Evolutionary conservation across 306 rosid genomes (phyloP), one percentile per base, ranked within the genome.

Genomic region (Canavalia ensiformis): DNA sequence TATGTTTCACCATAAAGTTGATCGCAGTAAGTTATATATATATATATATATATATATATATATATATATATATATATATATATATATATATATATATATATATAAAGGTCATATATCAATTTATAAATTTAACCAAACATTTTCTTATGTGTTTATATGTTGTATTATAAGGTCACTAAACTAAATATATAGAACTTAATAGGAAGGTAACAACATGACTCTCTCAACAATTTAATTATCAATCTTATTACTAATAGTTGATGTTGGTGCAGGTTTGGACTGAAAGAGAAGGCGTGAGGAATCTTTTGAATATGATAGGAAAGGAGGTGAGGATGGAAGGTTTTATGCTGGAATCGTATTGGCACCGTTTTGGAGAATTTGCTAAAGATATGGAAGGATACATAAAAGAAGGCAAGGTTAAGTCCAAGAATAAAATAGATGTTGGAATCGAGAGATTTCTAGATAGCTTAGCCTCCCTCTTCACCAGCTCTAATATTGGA

Each of bases 281-380:
- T 1, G 91, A 85, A 56, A 88, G 97, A 81, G 89, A 87, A 28
- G 91, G 94, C 18, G 85, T 85, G 3, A 90, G 91, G 72, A 90
- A 90, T 79, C 90, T 88, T 72, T 69, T 92, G 82, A 90, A 92
- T 74, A 69, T 90, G 81, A 85, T 92, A 4, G 97, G 92, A 2
- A 92, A 88, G 78, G 87, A 90, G 46, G 92, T 90, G 74, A 88
- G 84, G 80, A 86, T 92, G 83, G 86, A 90, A 51, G 94, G 94
- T 1, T 88, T 84, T 78, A 54, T 90, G 91, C 57, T 88, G 8
- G 68, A 18, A 25, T 81, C 97, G 0, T 86, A 90, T 65, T 33
- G 68, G 50, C 71, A 90, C 84, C 91, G 91, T 63, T 90, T 84
- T 59, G 94, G 77, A 37, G 92, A 91, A 47, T 91, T 90, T 13